Conservation (phyloP, 2,329 filamentous ascomycete genomes). For the Celoporthe dispersa region DNA sequence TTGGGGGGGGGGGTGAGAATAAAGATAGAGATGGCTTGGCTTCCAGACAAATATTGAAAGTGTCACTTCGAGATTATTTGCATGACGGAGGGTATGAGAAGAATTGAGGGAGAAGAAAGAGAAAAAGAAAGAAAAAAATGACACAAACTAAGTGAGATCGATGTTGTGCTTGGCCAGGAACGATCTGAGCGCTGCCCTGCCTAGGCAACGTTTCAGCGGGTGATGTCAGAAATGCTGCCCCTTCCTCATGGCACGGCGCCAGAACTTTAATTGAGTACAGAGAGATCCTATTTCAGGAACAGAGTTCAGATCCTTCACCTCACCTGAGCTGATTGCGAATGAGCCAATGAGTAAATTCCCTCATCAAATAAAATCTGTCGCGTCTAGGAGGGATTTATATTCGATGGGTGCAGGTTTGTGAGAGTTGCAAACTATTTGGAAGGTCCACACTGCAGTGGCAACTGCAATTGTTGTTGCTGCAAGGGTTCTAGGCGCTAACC, state of each 20-base stretch:
- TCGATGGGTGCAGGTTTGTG: not conserved
- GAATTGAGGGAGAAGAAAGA: not conserved
- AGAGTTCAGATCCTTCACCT: conserved; percentile 3
- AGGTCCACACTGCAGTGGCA: not conserved
- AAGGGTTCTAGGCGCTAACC: conserved; percentile 8
- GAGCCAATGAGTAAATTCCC: not conserved
- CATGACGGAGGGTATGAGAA: not conserved
- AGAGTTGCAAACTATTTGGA: not conserved
- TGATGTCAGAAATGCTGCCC: conserved; percentile 17
- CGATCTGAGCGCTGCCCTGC: conserved; percentile 1
- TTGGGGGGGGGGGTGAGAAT: not conserved
- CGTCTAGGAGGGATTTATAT: not conserved
- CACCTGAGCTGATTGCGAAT: not conserved
- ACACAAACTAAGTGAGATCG: not conserved
- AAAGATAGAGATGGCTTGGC: not conserved
- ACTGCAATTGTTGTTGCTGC: not conserved
- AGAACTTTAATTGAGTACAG: not conserved
- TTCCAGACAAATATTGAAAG: not conserved
- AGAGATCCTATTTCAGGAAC: not conserved
- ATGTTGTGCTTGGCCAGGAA: not conserved
- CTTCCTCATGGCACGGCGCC: not conserved
- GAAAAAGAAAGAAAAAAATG: too few species aligned
- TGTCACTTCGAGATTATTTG: not conserved
- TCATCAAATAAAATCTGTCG: not conserved
- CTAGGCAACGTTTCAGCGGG: conserved; percentile 6